Conservation (phyloP, 2,329 filamentous ascomycete species). For the Nigrospora oryzae region DNA sequence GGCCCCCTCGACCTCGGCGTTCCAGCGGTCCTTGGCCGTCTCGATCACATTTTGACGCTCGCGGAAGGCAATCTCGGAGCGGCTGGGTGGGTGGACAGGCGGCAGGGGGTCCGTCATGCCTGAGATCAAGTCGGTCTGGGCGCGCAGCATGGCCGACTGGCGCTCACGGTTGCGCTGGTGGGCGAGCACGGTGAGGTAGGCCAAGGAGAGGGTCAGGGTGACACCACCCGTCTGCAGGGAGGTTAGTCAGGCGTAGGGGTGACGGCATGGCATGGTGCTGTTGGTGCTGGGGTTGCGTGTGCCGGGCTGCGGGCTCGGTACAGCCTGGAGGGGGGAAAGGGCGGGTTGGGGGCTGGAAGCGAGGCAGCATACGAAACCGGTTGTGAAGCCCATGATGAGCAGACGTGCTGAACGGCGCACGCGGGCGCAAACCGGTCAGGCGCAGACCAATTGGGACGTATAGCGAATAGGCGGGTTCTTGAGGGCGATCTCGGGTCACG, state of each 20-base stretch:
- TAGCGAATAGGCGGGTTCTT: no score
- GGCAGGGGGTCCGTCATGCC: constrained; percentile 39
- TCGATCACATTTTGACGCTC: constrained; percentile 52
- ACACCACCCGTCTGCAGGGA: constrained; percentile 59
- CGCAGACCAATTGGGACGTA: constrained; percentile 12
- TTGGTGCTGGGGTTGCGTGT: no score
- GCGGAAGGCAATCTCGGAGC: constrained; percentile 40
- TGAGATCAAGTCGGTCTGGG: constrained; percentile 46
- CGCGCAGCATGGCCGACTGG: constrained; percentile 47
- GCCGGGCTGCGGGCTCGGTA: no score
- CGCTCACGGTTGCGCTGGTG: constrained; percentile 60
- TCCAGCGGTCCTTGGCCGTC: constrained; percentile 69
- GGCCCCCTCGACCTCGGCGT: constrained; percentile 60
- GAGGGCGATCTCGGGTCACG: no score
- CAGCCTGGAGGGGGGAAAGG: background rate
- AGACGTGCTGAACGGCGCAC: constrained; percentile 11
- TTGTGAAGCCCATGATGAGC: constrained; percentile 59
- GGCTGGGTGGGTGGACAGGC: constrained; percentile 37
- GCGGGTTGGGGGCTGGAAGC: background rate
- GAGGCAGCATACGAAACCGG: constrained; percentile 58
- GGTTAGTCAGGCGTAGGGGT: background rate
- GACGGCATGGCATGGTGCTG: no score
- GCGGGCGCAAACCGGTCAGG: constrained; percentile 10
- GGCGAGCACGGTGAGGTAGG: constrained; percentile 63
- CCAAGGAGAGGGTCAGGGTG: constrained; percentile 63